Conservation (phyloP, 2,329 filamentous ascomycete species). For the Alternaria infectoria region DNA sequence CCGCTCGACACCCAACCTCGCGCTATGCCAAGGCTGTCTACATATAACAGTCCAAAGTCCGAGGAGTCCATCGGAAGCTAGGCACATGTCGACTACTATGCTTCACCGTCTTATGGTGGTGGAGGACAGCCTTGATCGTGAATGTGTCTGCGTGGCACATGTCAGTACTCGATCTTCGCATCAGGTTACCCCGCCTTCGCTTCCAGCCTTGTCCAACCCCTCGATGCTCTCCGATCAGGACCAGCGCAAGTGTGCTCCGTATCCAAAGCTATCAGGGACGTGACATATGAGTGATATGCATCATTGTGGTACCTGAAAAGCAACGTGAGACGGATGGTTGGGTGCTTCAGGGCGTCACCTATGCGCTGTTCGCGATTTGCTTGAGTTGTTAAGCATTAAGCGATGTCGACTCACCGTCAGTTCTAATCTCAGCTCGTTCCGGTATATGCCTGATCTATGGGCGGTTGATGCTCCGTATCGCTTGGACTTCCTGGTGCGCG, state of each 20-base stretch:
- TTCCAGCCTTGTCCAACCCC: conserved; percentile 4
- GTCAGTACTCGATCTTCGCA: background rate
- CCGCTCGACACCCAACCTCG: conserved; percentile 29
- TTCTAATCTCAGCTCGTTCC: background rate
- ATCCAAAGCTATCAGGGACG: background rate
- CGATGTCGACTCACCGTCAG: background rate
- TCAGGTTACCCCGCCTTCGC: conserved; percentile 10
- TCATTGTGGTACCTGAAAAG: background rate
- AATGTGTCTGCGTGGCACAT: background rate
- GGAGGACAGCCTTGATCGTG: background rate
- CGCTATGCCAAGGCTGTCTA: conserved; percentile 14
- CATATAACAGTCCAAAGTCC: conserved; percentile 1
- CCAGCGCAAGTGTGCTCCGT: background rate
- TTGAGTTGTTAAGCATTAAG: background rate
- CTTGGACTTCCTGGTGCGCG: background rate
- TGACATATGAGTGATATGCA: background rate
- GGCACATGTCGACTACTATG: background rate
- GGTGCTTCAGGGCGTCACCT: background rate
- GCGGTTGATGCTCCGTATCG: background rate
- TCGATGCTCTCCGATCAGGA: conserved; percentile 1
- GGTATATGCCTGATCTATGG: background rate
- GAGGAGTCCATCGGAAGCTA: conserved; percentile 2
- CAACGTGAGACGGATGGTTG: background rate
- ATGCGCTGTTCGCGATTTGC: background rate
- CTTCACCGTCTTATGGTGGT: conserved; percentile 4